Percentiles rank a stretch among this genome's conserved stretches.
Conservation (phyloP, 2,329 filamentous ascomycete genomes). For the Colletotrichum gigasporum region DNA sequence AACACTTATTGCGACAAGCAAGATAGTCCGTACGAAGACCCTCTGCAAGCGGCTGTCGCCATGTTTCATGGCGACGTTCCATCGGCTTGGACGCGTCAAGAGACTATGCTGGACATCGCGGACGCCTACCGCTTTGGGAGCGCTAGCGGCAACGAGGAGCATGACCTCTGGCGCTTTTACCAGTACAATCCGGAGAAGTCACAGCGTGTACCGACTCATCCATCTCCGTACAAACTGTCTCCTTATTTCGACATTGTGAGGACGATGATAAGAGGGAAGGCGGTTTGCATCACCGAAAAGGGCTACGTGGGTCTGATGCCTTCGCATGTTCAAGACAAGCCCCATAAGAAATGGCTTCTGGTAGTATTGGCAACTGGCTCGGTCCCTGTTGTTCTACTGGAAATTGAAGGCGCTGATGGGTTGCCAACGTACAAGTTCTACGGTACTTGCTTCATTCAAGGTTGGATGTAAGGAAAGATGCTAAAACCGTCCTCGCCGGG, state of each 20-base stretch:
- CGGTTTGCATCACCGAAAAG: not conserved
- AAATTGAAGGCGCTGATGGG: not conserved
- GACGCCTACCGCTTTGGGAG: too few relatives aligned
- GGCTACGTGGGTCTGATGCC: not conserved
- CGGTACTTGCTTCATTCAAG: not conserved
- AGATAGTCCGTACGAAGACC: not conserved
- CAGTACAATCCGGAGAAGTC: not conserved
- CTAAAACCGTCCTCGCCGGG: not conserved
- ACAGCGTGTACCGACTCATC: not conserved
- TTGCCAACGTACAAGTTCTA: not conserved
- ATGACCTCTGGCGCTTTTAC: not conserved
- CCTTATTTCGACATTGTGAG: not conserved
- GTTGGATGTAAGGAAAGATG: not conserved
- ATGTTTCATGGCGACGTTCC: constrained; percentile 2
- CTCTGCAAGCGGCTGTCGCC: not conserved
- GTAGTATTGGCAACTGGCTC: not conserved
- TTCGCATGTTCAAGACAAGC: not conserved
- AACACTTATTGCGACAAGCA: not conserved
- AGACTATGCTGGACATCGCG: not conserved
- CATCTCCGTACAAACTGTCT: not conserved
- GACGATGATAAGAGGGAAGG: not conserved
- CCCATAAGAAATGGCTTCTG: not conserved
- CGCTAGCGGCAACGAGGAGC: not conserved
- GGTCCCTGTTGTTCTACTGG: not conserved
- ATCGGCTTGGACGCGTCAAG: not conserved